Evolutionary conservation across 192 early-diverging fungal genomes (phyloP), one percentile per base, ranked within the genome.

Genomic region (Mortierella antarctica): DNA sequence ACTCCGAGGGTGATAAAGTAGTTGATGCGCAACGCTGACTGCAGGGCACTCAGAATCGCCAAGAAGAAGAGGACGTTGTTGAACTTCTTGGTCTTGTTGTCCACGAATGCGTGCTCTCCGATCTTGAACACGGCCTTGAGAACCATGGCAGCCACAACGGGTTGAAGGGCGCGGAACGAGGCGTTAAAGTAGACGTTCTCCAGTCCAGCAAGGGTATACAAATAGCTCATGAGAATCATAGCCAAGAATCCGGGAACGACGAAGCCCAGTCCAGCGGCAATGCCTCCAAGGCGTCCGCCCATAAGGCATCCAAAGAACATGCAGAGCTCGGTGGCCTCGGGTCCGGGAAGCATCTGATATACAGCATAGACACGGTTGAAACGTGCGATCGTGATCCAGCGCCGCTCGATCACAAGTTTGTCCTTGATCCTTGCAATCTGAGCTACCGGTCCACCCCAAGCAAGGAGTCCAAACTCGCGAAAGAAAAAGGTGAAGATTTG

Each of bases 341-440:
- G 88, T 13, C 88, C 88, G 6, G 88, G 88, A 60, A 89, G 63
- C 56, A 89, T 79, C 46, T 89, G 88, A 46, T 89, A 89, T 18
- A 89, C 88, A 5, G 85, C 86, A 53, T 84, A 89, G 8, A 89
- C 86, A 31, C 84, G 18, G 57, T 89, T 89, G 56, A 89, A 90
- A 1, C 74, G 65, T 0, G 51, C 58, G 10, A 70, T 20, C 12
- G 87, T 83, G 50, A 89, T 89, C 88, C 88, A 89, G 48, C 76
- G 60, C 18, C 67, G 48, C 62, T 88, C 53, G 17, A 62, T 51
- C 2, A 89, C 88, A 9, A 89, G 70, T 46, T 46, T 58, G 7
- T 89, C 86, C 59, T 89, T 83, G 45, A 89, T 21, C 15, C 65
- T 50, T 47, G 86, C 84, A 50, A 89, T 89, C 83, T 89, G 88